A percentile compares a stretch with the other conserved stretches of the same genome.
phyloP scores from a whole-genome alignment of 2,329 filamentous ascomycete genomes.

The Ceratocystis destructans region DNA sequence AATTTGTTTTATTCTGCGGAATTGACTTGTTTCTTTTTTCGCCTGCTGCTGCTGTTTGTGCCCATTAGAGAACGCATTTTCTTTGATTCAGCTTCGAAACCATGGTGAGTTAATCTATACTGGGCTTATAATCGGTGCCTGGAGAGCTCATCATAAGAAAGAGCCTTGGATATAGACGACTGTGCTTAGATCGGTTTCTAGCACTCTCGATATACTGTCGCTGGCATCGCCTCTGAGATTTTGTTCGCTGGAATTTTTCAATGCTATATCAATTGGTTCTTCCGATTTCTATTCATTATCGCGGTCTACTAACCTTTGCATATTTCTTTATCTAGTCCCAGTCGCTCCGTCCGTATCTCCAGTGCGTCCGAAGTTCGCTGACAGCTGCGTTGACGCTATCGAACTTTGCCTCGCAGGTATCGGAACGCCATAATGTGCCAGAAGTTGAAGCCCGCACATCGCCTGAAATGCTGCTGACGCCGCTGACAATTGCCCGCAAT shows the following conservation, averaged over 20 bases:
- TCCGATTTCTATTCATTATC: slow-evolving; percentile 4
- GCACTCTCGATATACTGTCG: slow-evolving; percentile 14
- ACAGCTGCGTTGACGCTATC: slow-evolving; percentile 78
- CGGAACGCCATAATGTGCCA: slow-evolving; percentile 94
- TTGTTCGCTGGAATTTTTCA: slow-evolving; percentile 9
- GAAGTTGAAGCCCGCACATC: slow-evolving; percentile 90
- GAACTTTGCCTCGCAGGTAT: slow-evolving; percentile 94
- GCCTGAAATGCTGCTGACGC: slow-evolving; percentile 85
- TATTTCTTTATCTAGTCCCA: slow-evolving; percentile 50
- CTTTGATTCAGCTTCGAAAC: neutral
- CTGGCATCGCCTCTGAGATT: slow-evolving; percentile 21
- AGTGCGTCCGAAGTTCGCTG: slow-evolving; percentile 87
- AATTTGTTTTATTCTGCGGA: too few species aligned
- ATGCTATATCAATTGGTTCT: neutral
- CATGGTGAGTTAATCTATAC: slow-evolving; percentile 6
- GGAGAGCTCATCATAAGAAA: neutral
- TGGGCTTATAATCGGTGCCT: neutral
- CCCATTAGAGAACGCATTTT: neutral
- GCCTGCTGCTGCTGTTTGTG: neutral
- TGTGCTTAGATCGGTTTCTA: neutral
- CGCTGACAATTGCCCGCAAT: slow-evolving; percentile 80
- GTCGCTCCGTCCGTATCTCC: slow-evolving; percentile 90
- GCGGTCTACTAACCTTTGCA: neutral
- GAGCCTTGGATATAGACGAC: neutral
- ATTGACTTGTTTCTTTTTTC: neutral